Percentiles rank a stretch among this genome's conserved stretches.
These are phyloP conservation scores for Sanghuangporus baumii DNA, from an alignment of 1,284 basidiomycete genomes.

Conservation along the genomic window DNA sequence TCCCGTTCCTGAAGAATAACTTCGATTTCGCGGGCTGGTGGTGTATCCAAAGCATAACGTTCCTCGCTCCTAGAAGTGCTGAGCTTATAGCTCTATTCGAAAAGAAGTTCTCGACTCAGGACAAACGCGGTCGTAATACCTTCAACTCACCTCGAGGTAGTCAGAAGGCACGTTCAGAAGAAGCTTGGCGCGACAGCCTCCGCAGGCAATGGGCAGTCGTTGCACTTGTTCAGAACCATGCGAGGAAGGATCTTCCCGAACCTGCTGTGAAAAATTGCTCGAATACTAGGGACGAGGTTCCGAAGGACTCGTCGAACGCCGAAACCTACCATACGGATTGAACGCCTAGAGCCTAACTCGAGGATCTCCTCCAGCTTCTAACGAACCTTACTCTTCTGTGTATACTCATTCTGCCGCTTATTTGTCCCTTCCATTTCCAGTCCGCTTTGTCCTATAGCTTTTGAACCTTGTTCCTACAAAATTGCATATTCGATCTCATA, in stretches of 20 bases:
- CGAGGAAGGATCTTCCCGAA: conserved; percentile 6
- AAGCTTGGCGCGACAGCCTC: conserved; percentile 8
- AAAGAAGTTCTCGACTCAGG: conserved; percentile 6
- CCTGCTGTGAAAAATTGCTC: background rate
- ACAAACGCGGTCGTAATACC: background rate
- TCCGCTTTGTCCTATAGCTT: no score
- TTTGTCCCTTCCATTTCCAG: no score
- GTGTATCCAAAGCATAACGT: background rate
- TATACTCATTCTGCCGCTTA: no score
- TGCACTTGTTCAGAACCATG: conserved; percentile 3
- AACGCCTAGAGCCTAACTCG: background rate
- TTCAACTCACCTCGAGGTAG: background rate
- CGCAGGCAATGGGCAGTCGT: conserved; percentile 10
- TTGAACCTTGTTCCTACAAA: no score
- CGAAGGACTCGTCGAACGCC: background rate
- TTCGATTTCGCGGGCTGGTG: conserved; percentile 16
- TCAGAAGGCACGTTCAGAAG: conserved; percentile 2
- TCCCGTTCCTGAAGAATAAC: conserved; percentile 3
- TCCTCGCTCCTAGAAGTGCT: conserved; percentile 4
- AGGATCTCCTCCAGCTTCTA: no score
- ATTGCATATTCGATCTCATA: background rate
- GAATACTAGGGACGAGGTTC: background rate
- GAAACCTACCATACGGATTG: background rate
- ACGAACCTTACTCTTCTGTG: no score
- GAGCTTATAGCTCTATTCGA: conserved; percentile 7